Percentiles rank a stretch among this genome's conserved stretches.
Conservation (phyloP, 345 rosid species). For the Eutrema yunnanense region DNA sequence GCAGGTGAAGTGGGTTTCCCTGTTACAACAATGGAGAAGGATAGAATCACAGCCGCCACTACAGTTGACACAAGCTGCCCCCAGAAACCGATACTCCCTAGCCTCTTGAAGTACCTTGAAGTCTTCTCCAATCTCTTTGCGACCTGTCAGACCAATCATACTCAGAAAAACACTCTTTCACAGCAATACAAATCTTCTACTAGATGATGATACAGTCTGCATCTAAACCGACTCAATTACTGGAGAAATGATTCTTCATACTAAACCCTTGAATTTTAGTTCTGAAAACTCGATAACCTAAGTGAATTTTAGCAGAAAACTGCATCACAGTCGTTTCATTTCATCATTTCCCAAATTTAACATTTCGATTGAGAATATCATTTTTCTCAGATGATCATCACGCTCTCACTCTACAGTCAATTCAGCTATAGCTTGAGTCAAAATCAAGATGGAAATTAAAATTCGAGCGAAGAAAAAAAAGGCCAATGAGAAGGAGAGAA, state of each 20-base stretch:
- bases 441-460: not conserved
- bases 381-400: not conserved
- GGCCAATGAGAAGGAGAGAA: conserved; percentile 6
- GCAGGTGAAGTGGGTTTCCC: conserved; percentile 83
- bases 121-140: conserved; percentile 90
- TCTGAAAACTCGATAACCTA: not conserved
- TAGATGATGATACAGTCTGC: not conserved
- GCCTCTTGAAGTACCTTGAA: conserved; percentile 81
- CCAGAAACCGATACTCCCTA: conserved; percentile 93
- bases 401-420: not conserved
- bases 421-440: not conserved
- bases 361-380: not conserved
- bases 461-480: not conserved
- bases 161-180: not conserved
- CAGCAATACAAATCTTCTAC: not conserved
- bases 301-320: not conserved
- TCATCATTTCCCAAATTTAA: not conserved
- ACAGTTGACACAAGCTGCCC: conserved; percentile 83
- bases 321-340: not conserved
- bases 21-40: conserved; percentile 71
- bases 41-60: conserved; percentile 84
- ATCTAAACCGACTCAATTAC: not conserved
- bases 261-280: not conserved
- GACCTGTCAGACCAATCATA: conserved; percentile 42
- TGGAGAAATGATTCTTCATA: not conserved